Percentiles rank a stretch among this genome's conserved stretches.
phyloP scores from a whole-genome alignment of 495 filamentous ascomycete species.

The Hyaloscypha hepaticicola region DNA sequence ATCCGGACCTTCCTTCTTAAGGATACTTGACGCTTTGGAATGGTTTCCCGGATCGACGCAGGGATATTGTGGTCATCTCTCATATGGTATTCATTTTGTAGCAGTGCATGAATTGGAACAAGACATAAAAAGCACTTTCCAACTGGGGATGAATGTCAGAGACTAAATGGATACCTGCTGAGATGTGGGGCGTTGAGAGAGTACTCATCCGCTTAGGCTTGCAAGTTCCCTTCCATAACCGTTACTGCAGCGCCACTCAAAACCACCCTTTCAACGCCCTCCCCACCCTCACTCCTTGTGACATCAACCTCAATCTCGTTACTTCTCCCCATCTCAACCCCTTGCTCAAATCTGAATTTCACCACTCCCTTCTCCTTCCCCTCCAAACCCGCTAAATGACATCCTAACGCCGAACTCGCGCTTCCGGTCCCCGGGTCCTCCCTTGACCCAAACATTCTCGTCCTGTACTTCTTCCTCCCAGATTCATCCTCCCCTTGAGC shows the following conservation, averaged over 20 bases:
- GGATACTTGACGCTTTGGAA: too few species aligned
- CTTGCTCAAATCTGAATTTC: conserved; percentile 62
- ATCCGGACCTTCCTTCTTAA: too few species aligned
- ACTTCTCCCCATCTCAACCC: conserved; percentile 73
- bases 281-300: conserved; percentile 36
- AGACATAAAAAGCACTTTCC: too few species aligned
- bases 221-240: conserved; percentile 53
- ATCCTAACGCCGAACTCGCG: conserved; percentile 55
- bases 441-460: conserved; percentile 56
- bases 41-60: too few species aligned
- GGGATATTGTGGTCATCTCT: too few species aligned
- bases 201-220: conserved; percentile 16
- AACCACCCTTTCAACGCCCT: conserved; percentile 49
- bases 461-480: conserved; percentile 35
- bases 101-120: too few species aligned
- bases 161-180: too few species aligned
- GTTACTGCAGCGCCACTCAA: conserved; percentile 57
- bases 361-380: conserved; percentile 14
- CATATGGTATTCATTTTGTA: too few species aligned
- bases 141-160: too few species aligned
- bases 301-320: conserved; percentile 53
- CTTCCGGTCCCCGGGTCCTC: conserved; percentile 74
- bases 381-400: conserved; percentile 54
- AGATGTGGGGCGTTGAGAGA: too few species aligned
- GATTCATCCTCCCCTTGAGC: conserved; percentile 34